Evolutionary conservation across 2,329 filamentous ascomycete genomes (phyloP).

Genomic region (Plenodomus tracheiphilus): DNA sequence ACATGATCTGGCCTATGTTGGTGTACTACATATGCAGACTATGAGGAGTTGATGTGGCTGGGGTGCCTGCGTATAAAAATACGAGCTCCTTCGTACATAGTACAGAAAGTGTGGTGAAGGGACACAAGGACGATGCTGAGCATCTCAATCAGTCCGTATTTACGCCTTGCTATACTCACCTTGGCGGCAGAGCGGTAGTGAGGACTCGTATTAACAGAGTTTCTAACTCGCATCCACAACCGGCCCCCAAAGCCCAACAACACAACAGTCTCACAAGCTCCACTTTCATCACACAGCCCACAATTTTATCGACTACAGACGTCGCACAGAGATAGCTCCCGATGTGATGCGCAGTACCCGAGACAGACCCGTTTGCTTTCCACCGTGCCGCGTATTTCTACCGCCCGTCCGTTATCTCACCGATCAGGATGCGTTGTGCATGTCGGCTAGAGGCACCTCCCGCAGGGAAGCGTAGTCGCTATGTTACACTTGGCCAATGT

Average conservation of each 20-base stretch:
- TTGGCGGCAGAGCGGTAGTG: too few relatives aligned
- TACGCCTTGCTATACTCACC: too few relatives aligned
- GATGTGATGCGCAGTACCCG: neutral
- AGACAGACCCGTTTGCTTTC: neutral
- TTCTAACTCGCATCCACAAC: too few relatives aligned
- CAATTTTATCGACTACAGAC: neutral
- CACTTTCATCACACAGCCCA: neutral
- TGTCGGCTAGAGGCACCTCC: slow-evolving; percentile 22
- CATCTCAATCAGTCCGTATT: too few relatives aligned
- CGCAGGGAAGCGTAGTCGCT: slow-evolving; percentile 1
- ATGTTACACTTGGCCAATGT: neutral
- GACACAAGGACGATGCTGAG: too few relatives aligned
- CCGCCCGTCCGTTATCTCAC: slow-evolving; percentile 4
- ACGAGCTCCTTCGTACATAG: too few relatives aligned
- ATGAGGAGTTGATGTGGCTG: too few relatives aligned
- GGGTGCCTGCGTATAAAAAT: too few relatives aligned
- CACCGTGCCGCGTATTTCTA: neutral
- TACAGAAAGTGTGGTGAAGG: too few relatives aligned
- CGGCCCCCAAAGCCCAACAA: neutral
- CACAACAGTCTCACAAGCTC: neutral
- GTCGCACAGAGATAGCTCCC: neutral
- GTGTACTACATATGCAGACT: too few relatives aligned
- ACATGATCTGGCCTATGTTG: too few relatives aligned
- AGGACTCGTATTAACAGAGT: too few relatives aligned
- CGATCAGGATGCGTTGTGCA: slow-evolving; percentile 7